Evolutionary conservation across 345 rosid genomes (phyloP).

Genomic region (Lumnitzera littorea): DNA sequence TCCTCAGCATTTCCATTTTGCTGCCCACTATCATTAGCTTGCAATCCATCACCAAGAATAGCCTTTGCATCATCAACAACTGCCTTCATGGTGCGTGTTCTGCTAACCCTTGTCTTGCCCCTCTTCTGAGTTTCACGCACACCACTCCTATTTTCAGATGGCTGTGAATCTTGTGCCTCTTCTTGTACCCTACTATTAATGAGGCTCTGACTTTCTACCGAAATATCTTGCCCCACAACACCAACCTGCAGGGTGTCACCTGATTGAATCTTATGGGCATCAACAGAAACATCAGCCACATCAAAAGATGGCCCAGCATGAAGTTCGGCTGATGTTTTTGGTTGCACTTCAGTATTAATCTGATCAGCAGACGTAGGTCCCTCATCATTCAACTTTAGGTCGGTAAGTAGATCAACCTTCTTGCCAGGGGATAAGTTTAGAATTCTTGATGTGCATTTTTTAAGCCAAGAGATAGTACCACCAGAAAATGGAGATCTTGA

Average conservation of each 20-base stretch:
- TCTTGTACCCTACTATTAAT: constrained; percentile 36
- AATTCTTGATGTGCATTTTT: constrained; percentile 76
- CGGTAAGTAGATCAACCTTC: constrained; percentile 33
- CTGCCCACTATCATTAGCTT: constrained; percentile 33
- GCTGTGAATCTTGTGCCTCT: constrained; percentile 38
- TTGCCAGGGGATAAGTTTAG: constrained; percentile 67
- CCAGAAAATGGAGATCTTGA: constrained; percentile 45
- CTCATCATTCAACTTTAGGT: constrained; percentile 25
- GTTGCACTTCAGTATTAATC: constrained; percentile 25
- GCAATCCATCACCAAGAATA: constrained; percentile 51
- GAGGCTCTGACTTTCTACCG: constrained; percentile 47
- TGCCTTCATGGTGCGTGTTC: constrained; percentile 69
- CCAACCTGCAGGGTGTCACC: constrained; percentile 29
- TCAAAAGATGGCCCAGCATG: constrained; percentile 39
- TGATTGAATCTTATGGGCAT: constrained; percentile 34
- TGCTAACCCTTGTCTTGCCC: constrained; percentile 45
- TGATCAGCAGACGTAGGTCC: constrained; percentile 20
- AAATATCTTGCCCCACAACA: constrained; percentile 34
- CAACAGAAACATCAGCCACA: constrained; percentile 29
- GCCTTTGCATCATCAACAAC: constrained; percentile 73
- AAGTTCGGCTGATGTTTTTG: constrained; percentile 24
- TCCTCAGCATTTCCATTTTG: constrained; percentile 41
- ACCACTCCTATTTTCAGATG: constrained; percentile 39
- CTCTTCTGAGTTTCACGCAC: constrained; percentile 30
- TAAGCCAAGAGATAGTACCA: constrained; percentile 71